A percentile compares a stretch with the other conserved stretches of the same genome.
Evolutionary conservation across 441 rosid species (phyloP).

Genomic region (Pelargonium citronellum): DNA sequence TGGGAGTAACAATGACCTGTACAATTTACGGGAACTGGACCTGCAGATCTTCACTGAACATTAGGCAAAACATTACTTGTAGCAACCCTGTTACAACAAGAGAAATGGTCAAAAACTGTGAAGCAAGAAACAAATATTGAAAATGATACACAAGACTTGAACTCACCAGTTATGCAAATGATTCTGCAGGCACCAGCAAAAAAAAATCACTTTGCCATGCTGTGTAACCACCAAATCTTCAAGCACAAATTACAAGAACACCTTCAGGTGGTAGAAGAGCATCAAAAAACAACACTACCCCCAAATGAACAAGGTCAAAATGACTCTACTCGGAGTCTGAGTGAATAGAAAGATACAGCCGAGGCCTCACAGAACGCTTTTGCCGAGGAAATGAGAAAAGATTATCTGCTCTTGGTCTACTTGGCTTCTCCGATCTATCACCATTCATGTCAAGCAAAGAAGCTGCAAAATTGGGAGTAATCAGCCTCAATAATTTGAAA

Average conservation of each 20-base stretch:
- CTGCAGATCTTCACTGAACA: background rate
- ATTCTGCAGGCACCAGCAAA: no score
- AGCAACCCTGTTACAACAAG: no score
- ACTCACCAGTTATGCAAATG: no score
- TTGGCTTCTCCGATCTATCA: conserved; percentile 59
- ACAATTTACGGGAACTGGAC: no score
- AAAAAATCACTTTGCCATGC: no score
- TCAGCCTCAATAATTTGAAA: background rate
- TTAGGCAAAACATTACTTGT: background rate
- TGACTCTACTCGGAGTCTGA: conserved; percentile 61
- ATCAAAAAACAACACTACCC: conserved; percentile 5
- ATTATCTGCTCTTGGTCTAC: conserved; percentile 62
- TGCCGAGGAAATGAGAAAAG: conserved; percentile 73
- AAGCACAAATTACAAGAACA: background rate
- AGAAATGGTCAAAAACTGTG: no score
- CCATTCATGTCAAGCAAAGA: conserved; percentile 69
- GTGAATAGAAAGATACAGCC: conserved; percentile 70
- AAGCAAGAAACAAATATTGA: no score
- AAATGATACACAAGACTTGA: no score
- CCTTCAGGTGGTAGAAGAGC: background rate
- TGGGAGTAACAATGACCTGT: no score
- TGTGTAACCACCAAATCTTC: background rate
- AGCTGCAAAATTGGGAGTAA: conserved; percentile 51
- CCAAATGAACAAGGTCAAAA: background rate
- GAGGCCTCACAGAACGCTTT: conserved; percentile 83